Base-by-base conservation (phyloP, 1,139 yeast genomes). In the Yamadazyma conglobata region DNA sequence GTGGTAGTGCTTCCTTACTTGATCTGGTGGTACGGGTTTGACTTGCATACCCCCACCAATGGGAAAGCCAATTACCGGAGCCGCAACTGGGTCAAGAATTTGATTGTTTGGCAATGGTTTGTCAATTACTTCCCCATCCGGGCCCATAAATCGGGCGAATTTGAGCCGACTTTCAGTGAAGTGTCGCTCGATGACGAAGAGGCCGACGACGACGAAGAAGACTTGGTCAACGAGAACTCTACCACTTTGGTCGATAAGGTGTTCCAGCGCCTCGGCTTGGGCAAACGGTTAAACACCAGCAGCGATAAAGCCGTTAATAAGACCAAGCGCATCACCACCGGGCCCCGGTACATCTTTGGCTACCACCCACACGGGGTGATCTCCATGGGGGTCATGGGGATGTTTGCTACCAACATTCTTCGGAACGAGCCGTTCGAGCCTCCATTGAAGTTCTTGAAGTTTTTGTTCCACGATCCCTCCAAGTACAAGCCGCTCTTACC, bases 281-380 rank as follows among this genome's bases (percentile, higher is more conserved):
- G 59, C 24, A 68, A 67, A 40, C 45, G 73, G 11, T 46, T 65
- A 24, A 66, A 67, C 40, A 59, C 54, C 28, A 27, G 36, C 12
- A 11, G 27, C 16, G 30, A 38, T 26, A 49, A 45, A 25, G 15
- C 30, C 16, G 16, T 15, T 11, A 47, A 43, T 19, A 28, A 31
- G 15, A 33, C 19, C 19, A 58, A 53, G 24, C 56, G 53, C 22
- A 60, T 67, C 2, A 50, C 63, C n/a, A 64, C 77, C 1, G 93
- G 91, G 0, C 88, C 93, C 1, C 67, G 83, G 27, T 91, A 91
- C 53, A 77, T 91, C 2, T 89, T 91, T 57, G 95, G 96, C 0
- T 84, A 87, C 51, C 97, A 89, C 56, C 98, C 99, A 0, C 98
- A 91, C 54, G 98, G 99, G 0, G 89, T 91, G 8, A 88, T 89